Conservation (phyloP, 768 basidiomycete species). For the Artomyces pyxidatus region DNA sequence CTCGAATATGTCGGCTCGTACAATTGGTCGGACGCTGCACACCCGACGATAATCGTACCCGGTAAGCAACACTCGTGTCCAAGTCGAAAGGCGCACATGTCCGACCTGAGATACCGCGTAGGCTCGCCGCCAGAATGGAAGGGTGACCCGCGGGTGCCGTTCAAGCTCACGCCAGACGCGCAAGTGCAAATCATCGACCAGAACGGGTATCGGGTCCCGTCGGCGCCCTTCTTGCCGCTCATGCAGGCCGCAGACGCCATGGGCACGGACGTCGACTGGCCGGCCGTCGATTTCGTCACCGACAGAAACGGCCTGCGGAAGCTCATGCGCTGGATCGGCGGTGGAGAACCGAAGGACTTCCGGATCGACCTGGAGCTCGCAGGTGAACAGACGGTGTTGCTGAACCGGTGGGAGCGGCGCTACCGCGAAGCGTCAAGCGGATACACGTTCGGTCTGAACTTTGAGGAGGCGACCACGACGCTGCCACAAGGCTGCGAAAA, state of each 20-base stretch:
- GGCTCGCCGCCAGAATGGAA: constrained; percentile 57
- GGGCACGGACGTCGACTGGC: constrained; percentile 28
- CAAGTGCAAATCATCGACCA: constrained; percentile 48
- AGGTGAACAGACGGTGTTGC: constrained; percentile 48
- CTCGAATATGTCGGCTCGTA: constrained; percentile 24
- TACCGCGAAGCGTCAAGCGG: constrained; percentile 19
- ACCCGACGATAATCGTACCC: constrained; percentile 25
- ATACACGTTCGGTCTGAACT: constrained; percentile 49
- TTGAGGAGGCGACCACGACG: constrained; percentile 49
- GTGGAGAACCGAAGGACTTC: constrained; percentile 39
- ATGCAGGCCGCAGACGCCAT: constrained; percentile 47
- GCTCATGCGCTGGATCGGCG: constrained; percentile 47
- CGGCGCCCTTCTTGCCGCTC: constrained; percentile 42
- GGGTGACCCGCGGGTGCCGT: constrained; percentile 38
- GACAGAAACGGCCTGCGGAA: constrained; percentile 64
- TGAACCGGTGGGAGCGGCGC: constrained; percentile 51
- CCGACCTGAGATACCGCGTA: too few relatives aligned
- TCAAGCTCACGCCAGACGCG: constrained; percentile 44
- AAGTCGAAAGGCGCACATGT: too few relatives aligned
- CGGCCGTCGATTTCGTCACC: constrained; percentile 38
- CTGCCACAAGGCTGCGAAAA: constrained; percentile 39
- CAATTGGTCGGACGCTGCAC: constrained; percentile 18
- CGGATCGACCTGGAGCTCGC: constrained; percentile 63
- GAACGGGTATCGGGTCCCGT: constrained; percentile 38
- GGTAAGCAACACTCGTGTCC: constrained; percentile 20